Evolutionary conservation across 345 rosid species (phyloP).

Genomic region (Anastatica hierochuntica): DNA sequence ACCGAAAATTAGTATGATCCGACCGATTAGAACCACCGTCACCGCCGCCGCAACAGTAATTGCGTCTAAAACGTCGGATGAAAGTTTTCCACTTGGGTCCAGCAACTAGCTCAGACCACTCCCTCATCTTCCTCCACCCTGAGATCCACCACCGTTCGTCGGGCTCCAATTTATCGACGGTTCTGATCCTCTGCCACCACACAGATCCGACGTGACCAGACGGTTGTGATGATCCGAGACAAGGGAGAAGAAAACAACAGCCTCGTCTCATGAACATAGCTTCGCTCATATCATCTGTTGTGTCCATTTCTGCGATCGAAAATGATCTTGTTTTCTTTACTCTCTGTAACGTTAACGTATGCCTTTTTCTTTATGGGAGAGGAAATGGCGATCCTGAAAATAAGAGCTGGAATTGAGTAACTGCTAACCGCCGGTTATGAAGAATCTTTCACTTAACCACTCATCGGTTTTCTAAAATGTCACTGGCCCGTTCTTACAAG

Average conservation of each 20-base stretch:
- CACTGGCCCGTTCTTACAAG: no score
- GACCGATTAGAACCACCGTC: conserved; percentile 6
- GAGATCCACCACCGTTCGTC: conserved; percentile 33
- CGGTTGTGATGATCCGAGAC: conserved; percentile 21
- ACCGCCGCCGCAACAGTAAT: conserved; percentile 9
- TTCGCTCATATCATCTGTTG: conserved; percentile 28
- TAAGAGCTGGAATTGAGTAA: conserved; percentile 19
- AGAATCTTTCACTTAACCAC: not conserved
- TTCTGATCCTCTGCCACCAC: conserved; percentile 37
- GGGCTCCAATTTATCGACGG: conserved; percentile 19
- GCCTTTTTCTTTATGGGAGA: conserved; percentile 16
- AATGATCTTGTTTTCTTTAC: no score
- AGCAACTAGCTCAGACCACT: conserved; percentile 42
- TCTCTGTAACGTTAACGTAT: conserved; percentile 25
- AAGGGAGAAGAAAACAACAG: conserved; percentile 37
- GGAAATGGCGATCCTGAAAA: not conserved
- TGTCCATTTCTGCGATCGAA: conserved; percentile 17
- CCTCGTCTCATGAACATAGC: conserved; percentile 23
- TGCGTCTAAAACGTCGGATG: conserved; percentile 32
- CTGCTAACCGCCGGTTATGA: conserved; percentile 1
- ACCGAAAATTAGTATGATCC: conserved; percentile 38
- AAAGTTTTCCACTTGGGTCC: conserved; percentile 51
- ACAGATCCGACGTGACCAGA: conserved; percentile 21
- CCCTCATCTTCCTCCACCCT: conserved; percentile 38
- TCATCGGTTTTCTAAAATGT: not conserved